phyloP scores from a whole-genome alignment of 441 rosid species.

The Populus hybrid region DNA sequence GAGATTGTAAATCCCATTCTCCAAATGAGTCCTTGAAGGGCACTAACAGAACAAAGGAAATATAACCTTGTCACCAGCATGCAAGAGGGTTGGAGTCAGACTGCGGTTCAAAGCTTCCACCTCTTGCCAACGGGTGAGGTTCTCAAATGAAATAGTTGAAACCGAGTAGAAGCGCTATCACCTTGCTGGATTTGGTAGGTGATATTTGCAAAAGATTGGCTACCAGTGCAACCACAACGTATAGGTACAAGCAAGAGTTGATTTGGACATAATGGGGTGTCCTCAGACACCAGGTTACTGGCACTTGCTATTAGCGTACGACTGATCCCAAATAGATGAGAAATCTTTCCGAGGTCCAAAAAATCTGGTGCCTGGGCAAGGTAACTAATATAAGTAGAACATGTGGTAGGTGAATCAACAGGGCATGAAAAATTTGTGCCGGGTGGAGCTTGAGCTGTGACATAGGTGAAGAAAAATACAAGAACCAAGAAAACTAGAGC shows the following conservation, averaged over 20 bases:
- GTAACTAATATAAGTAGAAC: slow-evolving; percentile 42
- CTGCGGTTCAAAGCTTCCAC: slow-evolving; percentile 38
- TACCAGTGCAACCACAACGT: slow-evolving; percentile 46
- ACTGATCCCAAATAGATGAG: slow-evolving; percentile 46
- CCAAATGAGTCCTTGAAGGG: slow-evolving; percentile 30
- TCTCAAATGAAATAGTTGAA: slow-evolving; percentile 37
- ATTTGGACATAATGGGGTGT: slow-evolving; percentile 33
- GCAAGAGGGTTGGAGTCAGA: slow-evolving; percentile 32
- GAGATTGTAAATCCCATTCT: slow-evolving; percentile 35
- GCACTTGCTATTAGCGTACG: slow-evolving; percentile 38
- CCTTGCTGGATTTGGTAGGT: slow-evolving; percentile 47
- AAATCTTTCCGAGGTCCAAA: slow-evolving; percentile 40
- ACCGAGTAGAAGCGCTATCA: slow-evolving; percentile 50
- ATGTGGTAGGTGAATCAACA: slow-evolving; percentile 19
- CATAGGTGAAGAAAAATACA: slow-evolving; percentile 7
- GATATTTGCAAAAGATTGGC: slow-evolving; percentile 43
- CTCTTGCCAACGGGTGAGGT: slow-evolving; percentile 42
- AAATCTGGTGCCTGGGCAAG: slow-evolving; percentile 33
- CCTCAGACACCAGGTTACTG: slow-evolving; percentile 46
- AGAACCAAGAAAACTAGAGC: slow-evolving; percentile 21
- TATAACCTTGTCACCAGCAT: slow-evolving; percentile 39
- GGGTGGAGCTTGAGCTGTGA: slow-evolving; percentile 26
- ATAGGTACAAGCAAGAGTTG: slow-evolving; percentile 55
- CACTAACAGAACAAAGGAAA: slow-evolving; percentile 63
- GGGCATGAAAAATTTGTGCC: slow-evolving; percentile 42